phyloP scores from a whole-genome alignment of 192 early-diverging fungal genomes.

The Backusella westeae region DNA sequence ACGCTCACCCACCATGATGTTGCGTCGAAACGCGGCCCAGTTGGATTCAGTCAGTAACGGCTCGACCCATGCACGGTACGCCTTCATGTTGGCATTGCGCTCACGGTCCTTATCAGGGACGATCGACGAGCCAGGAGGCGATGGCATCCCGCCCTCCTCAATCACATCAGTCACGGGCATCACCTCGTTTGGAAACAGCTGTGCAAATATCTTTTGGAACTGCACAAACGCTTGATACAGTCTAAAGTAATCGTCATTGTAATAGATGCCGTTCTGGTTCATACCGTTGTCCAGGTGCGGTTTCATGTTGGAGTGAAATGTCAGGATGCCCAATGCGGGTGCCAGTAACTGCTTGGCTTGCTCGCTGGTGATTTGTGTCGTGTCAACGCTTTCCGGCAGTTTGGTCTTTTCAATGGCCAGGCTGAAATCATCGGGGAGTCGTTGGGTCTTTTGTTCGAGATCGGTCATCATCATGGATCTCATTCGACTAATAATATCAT shows the following conservation, averaged over 20 bases:
- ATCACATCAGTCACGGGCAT: background rate
- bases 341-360: constrained; percentile 11
- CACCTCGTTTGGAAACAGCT: constrained; percentile 22
- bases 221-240: constrained; percentile 37
- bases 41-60: constrained; percentile 28
- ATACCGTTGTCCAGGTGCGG: constrained; percentile 38
- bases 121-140: background rate
- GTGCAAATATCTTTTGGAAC: constrained; percentile 30
- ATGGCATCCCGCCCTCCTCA: background rate
- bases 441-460: constrained; percentile 19
- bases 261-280: constrained; percentile 42
- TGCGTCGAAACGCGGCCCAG: constrained; percentile 40
- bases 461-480: constrained; percentile 16
- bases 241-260: constrained; percentile 37
- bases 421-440: background rate
- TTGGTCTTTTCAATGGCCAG: constrained; percentile 18
- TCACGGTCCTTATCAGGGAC: constrained; percentile 26
- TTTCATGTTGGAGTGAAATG: constrained; percentile 32
- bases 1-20: constrained; percentile 38
- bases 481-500: constrained; percentile 22
- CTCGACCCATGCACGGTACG: constrained; percentile 34
- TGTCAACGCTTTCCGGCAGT: background rate
- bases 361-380: background rate
- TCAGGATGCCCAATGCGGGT: constrained; percentile 18
- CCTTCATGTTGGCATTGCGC: constrained; percentile 34